phyloP scores from a whole-genome alignment of 345 rosid species.

The Eucalyptus marginata region DNA sequence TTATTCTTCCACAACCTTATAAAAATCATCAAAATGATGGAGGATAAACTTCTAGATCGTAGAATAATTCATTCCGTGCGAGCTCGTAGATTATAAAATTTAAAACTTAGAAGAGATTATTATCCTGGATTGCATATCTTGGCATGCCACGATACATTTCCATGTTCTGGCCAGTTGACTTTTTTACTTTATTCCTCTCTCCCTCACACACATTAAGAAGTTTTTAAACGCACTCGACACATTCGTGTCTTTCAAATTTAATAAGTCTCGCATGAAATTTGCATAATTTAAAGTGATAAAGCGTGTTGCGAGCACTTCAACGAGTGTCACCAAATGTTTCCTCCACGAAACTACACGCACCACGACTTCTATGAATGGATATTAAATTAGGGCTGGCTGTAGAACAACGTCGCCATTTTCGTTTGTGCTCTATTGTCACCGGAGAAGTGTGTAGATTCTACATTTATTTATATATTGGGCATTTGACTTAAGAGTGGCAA shows the following conservation, averaged over 20 bases:
- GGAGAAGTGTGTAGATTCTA: background rate
- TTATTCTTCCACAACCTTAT: background rate
- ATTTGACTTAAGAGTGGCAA: background rate
- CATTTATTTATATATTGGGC: background rate
- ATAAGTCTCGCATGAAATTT: background rate
- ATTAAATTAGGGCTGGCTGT: background rate
- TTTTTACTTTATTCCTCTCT: background rate
- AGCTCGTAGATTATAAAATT: background rate
- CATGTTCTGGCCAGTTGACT: background rate
- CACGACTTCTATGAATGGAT: background rate
- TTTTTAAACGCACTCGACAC: background rate
- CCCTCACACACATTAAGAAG: background rate
- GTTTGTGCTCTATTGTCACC: background rate
- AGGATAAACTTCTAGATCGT: background rate
- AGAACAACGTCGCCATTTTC: background rate
- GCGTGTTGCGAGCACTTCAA: no score
- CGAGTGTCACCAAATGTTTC: background rate
- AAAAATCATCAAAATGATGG: background rate
- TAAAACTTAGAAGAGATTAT: background rate
- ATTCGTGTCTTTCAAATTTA: background rate
- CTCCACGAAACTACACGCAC: background rate
- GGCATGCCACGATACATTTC: background rate
- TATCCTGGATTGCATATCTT: background rate
- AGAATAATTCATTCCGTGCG: background rate
- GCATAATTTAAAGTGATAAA: background rate